Evolutionary conservation across 139 green algal species (phyloP), one percentile per base, ranked within the genome.

Genomic region (Picochlorum sp.): DNA sequence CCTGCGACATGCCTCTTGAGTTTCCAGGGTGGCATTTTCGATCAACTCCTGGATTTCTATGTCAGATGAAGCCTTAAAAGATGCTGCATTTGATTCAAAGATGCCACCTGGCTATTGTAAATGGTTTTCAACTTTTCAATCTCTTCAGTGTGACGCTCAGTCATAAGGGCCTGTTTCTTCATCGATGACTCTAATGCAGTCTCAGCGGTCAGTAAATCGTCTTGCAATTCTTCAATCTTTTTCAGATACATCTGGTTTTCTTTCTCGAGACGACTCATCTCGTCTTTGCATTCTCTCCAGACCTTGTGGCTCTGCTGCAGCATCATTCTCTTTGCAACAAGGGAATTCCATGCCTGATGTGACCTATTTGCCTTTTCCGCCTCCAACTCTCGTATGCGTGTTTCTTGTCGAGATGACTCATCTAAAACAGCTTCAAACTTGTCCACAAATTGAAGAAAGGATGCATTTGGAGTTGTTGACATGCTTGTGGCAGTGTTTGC

Each of bases 391-490:
- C n/a, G 16, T 20, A 54, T 54, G 15, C 16, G 16, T 21, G 5
- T 24, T 26, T 54, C 47, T 21, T 54, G 47, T 54, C 47, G 16
- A 20, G 0, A 5, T 20, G n/a, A 20, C n/a, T 54, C 47, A 10
- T 54, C 47, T 20, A 54, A 9, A 54, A 54, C 47, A 54, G 47
- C 16, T 21, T 54, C 47, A 54, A 54, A 54, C 47, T 54, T 20
- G 47, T 54, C 47, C 16, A 54, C 47, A 54, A 54, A 54, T 6
- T 54, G 47, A 9, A 54, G 15, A 5, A 54, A 14, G 2, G 18
- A 20, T 26, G 16, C 47, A 20, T 54, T 54, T 21, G 16, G 18
- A 20, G 16, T 21, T 24, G n/a, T 26, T 54, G 47, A 54, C 16
- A 20, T 54, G n/a, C 6, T 54, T 26, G 47, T 20, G 0, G 34